Base-by-base conservation (phyloP, 2,329 filamentous ascomycete genomes). In the Thyridium curvatum region DNA sequence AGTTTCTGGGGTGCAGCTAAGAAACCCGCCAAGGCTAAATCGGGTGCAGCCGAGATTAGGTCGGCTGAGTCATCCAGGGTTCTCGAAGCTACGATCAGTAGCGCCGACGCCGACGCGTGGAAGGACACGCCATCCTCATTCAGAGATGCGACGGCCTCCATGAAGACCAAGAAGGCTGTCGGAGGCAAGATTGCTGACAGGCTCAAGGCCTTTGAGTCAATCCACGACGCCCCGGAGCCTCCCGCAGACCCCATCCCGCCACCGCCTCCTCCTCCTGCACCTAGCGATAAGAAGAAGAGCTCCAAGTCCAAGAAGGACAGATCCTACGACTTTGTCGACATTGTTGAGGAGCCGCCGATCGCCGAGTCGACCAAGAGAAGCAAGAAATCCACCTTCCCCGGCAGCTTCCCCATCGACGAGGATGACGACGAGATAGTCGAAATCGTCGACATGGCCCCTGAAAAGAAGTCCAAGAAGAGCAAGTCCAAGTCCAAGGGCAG, bases 1-100 rank as follows among this genome's bases (percentile, higher is more conserved):
- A 68, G 68, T 48, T 78, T 79, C 61, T 80, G 75, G 76, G 71
- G 74, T 42, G 61, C 66, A 35, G 54, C 62, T 41, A 74, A 70
- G 52, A 73, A 69, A 46, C 34, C 28, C 35, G 14, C 41, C 37
- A 44, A 41, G 38, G 40, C 39, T 40, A 40, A 38, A 38, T 40
- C 48, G 21, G 52, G 41, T 50, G 47, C 52, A 57, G 51, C 56
- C 52, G 61, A 70, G 58, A 71, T 67, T 66, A 61, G 54, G 47
- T 54, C 51, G 60, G 68, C 70, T 74, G 67, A 76, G 63, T 68
- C 68, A 67, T 61, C 58, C 49, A 54, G 59, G 56, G 46, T 63
- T 67, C 56, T 62, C 51, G 70, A 73, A 68, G 64, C 64, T 62
- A 52, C 60, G 46, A 56, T 49, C 34, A 44, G 50, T 35, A 40